Percentiles rank a stretch among this genome's conserved stretches.
Evolutionary conservation across 192 early-diverging fungal genomes (phyloP).

Genomic region (Podila epigama): DNA sequence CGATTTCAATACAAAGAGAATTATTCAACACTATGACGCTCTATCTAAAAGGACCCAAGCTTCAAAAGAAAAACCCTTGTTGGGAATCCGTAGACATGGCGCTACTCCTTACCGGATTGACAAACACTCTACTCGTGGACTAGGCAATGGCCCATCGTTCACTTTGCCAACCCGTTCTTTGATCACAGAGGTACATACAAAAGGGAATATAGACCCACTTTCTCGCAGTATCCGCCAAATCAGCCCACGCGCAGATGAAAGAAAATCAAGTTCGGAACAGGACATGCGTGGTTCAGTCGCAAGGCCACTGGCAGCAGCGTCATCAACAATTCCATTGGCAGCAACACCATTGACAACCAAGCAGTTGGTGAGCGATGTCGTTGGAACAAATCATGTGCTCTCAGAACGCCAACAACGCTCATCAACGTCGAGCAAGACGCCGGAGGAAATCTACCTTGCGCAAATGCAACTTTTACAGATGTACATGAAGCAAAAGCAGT

Average conservation of each 20-base stretch:
- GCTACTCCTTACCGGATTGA: neutral
- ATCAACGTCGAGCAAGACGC: neutral
- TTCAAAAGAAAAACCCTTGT: neutral
- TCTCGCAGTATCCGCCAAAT: too few species aligned
- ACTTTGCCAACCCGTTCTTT: neutral
- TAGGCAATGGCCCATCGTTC: neutral
- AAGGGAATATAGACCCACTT: too few species aligned
- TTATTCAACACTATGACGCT: slow-evolving; percentile 9
- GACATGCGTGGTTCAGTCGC: too few species aligned
- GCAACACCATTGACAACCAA: too few species aligned
- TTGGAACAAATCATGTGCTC: neutral
- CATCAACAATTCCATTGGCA: too few species aligned
- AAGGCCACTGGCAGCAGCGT: too few species aligned
- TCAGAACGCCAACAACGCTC: neutral
- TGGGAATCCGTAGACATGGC: slow-evolving; percentile 10
- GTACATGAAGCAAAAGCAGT: slow-evolving; percentile 13
- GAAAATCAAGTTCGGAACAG: too few species aligned
- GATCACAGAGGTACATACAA: too few species aligned
- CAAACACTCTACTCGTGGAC: neutral
- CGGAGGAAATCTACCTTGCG: slow-evolving; percentile 38
- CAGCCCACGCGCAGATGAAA: too few species aligned
- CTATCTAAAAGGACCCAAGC: slow-evolving; percentile 1
- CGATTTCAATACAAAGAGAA: slow-evolving; percentile 8
- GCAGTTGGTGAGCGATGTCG: too few species aligned
- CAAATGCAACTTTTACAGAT: slow-evolving; percentile 36